Base-by-base conservation (phyloP, 768 basidiomycete species). In the Trametes punicea region DNA sequence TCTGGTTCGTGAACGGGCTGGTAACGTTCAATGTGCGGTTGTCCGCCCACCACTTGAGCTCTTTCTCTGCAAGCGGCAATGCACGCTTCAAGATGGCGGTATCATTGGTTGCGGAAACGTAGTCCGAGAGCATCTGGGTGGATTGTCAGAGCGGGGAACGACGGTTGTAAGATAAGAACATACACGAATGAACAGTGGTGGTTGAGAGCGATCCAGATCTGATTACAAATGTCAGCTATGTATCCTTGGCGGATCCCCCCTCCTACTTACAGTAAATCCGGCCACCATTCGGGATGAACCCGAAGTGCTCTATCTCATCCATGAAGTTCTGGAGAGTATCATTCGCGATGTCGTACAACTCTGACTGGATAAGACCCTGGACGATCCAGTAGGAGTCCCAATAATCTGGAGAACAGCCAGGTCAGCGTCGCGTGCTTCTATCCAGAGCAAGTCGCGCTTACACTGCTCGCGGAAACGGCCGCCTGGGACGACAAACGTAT, bases 201-300 rank as follows among this genome's bases (percentile, higher is more conserved):
- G 93, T 65, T 96, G 93, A n/a, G 92, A 95, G 55, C 95, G 83
- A 64, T 95, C 80, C 60, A 96, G 70, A 71, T 96, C 87, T 89
- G 40, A 8, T 18, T 36, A 7, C 1, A 7, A 38, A 10, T 21
- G 51, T 31, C 23, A 64, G 23, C 54, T 13, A 20, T 25, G 8
- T 23, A 27, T 26, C 6, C 11, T 41, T 20, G 25, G 44, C 26
- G 6, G 20, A 2, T 42, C 2, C n/a, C n/a, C 20, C 25, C 1
- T 45, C 16, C n/a, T n/a, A 68, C 73, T 55, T 64, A 87, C 87
- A 97, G 65, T 97, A 97, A 47, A 90, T 92, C 10, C 93, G 80
- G 3, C 93, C 94, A 6, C 95, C 95, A 64, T 97, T 98, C 1
- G 95, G 95, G 59, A 98, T 87, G 74, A 97, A 98, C 0, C 94